Evolutionary conservation across 2,329 filamentous ascomycete genomes (phyloP).

Genomic region (Diaporthe sp.): DNA sequence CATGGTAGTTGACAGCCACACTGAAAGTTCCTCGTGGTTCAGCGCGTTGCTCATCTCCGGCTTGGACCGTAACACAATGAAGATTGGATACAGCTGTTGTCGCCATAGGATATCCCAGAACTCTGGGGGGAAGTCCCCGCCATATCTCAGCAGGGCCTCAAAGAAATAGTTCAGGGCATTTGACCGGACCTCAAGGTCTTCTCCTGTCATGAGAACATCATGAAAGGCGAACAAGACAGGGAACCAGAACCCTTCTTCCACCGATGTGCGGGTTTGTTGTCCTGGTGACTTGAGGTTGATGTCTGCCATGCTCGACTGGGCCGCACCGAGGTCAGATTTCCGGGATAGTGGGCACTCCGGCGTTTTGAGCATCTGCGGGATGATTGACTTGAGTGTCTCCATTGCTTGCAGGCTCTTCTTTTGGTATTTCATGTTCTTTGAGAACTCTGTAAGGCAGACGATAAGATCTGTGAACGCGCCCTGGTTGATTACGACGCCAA

Average conservation of each 20-base stretch:
- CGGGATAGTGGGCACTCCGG: slow-evolving; percentile 93
- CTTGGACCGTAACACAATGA: slow-evolving; percentile 96
- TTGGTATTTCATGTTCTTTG: slow-evolving; percentile 98
- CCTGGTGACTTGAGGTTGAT: slow-evolving; percentile 60
- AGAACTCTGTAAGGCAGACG: slow-evolving; percentile 97
- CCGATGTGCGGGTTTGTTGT: slow-evolving; percentile 83
- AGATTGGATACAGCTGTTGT: slow-evolving; percentile 97
- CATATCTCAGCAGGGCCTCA: slow-evolving; percentile 90
- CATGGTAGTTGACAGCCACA: slow-evolving; percentile 99
- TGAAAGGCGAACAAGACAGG: slow-evolving; percentile 98
- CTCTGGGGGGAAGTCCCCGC: slow-evolving; percentile 89
- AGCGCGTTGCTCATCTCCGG: slow-evolving; percentile 96
- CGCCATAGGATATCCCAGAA: slow-evolving; percentile 99
- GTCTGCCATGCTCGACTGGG: slow-evolving; percentile 55
- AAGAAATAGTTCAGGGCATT: slow-evolving; percentile 96
- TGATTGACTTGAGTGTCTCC: slow-evolving; percentile 92
- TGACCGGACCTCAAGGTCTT: slow-evolving; percentile 95
- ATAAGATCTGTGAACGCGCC: slow-evolving; percentile 97
- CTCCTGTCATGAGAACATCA: slow-evolving; percentile 98
- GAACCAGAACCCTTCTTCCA: slow-evolving; percentile 99
- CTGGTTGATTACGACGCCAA: slow-evolving; percentile 95
- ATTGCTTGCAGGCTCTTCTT: slow-evolving; percentile 98
- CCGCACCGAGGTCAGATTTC: slow-evolving; percentile 57
- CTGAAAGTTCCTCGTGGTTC: slow-evolving; percentile 96
- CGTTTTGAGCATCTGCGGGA: slow-evolving; percentile 94